Evolutionary conservation across 352 stramenopile genomes (phyloP).

Genomic region (Phytophthora europaea): DNA sequence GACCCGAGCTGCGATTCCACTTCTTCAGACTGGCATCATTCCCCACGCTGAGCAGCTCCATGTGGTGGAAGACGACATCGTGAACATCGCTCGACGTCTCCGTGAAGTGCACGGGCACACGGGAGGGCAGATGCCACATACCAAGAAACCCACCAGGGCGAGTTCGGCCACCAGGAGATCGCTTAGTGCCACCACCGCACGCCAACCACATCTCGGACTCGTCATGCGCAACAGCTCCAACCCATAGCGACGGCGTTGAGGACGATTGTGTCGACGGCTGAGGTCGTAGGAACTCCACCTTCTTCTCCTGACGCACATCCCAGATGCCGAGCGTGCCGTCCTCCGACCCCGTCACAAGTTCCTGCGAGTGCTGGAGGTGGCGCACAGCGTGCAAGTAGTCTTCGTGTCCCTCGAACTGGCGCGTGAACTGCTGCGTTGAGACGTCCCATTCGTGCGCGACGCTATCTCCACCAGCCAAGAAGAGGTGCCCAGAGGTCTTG

Average conservation of each 20-base stretch:
- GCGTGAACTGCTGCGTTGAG: constrained; percentile 56
- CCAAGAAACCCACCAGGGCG: constrained; percentile 61
- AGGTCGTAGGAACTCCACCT: constrained; percentile 67
- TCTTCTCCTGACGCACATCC: constrained; percentile 63
- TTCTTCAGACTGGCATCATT: constrained; percentile 75
- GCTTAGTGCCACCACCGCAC: constrained; percentile 62
- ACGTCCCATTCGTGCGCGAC: constrained; percentile 75
- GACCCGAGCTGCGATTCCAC: constrained; percentile 81
- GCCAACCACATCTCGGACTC: constrained; percentile 81
- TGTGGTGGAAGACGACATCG: constrained; percentile 77
- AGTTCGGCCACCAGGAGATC: constrained; percentile 28
- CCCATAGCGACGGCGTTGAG: constrained; percentile 46
- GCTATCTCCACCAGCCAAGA: constrained; percentile 71
- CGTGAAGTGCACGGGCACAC: constrained; percentile 74
- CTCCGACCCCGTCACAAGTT: constrained; percentile 77
- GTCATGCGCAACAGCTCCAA: constrained; percentile 71
- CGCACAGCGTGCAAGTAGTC: constrained; percentile 76
- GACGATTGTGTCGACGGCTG: constrained; percentile 36
- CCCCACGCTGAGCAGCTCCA: constrained; percentile 76
- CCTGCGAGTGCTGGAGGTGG: constrained; percentile 73
- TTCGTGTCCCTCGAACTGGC: constrained; percentile 62
- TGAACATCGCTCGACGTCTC: constrained; percentile 71
- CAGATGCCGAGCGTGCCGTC: constrained; percentile 81
- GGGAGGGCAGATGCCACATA: constrained; percentile 85
- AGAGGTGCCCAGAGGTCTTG: constrained; percentile 47